Evolutionary conservation across 2,329 filamentous ascomycete species (phyloP).

Genomic region (Fusarium bulbicola): DNA sequence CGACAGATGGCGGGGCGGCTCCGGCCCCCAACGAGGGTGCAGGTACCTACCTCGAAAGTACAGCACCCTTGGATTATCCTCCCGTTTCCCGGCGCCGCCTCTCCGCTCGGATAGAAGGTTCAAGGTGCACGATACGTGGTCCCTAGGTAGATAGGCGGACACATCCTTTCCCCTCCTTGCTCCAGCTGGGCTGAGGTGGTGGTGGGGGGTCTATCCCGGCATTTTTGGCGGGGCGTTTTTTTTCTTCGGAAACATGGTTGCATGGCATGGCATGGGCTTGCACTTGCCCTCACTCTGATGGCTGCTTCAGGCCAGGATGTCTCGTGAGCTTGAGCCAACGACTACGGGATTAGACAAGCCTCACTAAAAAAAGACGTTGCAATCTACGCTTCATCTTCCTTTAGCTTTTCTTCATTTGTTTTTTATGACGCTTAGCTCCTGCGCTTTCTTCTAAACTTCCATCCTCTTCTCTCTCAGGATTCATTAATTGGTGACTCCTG

Average conservation of each 20-base stretch:
- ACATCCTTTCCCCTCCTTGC: background rate
- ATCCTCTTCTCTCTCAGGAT: conserved; percentile 5
- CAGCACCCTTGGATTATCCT: background rate
- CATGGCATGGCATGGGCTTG: background rate
- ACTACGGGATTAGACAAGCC: conserved; percentile 33
- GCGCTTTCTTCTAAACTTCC: background rate
- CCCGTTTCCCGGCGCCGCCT: background rate
- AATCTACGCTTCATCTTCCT: conserved; percentile 1
- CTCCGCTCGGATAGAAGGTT: background rate
- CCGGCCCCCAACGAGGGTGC: conserved; percentile 7
- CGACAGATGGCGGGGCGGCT: conserved; percentile 36
- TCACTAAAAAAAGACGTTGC: conserved; percentile 28
- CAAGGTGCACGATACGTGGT: background rate
- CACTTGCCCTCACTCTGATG: conserved; percentile 8
- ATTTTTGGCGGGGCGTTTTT: conserved; percentile 12
- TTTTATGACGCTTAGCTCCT: conserved; percentile 6
- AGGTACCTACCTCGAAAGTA: conserved; percentile 6
- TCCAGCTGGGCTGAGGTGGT: conserved; percentile 15
- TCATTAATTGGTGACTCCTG: conserved; percentile 16
- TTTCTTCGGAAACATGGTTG: conserved; percentile 30
- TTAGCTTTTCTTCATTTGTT: background rate
- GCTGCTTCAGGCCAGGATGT: conserved; percentile 21
- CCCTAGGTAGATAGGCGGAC: background rate
- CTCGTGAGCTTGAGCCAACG: conserved; percentile 22
- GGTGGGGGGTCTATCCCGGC: conserved; percentile 16